These are phyloP conservation scores for Ceratobasidium sp. DNA, from an alignment of 1,284 basidiomycete genomes.

Conservation along the genomic window DNA sequence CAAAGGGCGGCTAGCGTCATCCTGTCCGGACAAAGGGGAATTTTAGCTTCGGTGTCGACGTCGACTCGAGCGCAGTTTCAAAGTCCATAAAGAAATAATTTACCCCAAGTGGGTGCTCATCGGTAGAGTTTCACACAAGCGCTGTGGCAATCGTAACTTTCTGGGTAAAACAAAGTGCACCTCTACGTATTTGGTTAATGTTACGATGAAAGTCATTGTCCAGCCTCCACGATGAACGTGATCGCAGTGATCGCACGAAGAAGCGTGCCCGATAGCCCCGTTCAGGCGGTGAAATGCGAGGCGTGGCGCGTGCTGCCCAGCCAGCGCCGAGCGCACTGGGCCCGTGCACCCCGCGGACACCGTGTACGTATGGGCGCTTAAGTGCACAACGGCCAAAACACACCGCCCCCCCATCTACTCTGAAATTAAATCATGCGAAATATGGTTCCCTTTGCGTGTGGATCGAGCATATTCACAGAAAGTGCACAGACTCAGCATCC, in stretches of 20 bases:
- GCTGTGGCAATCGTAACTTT: constrained; percentile 1
- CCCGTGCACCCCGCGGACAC: no score
- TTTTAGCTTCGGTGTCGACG: not conserved
- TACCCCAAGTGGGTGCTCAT: no score
- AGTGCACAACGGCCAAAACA: not conserved
- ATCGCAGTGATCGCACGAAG: constrained; percentile 1
- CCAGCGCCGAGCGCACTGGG: constrained; percentile 21
- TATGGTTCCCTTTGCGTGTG: not conserved
- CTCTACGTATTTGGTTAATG: not conserved
- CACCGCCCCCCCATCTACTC: not conserved
- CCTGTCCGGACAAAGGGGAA: not conserved
- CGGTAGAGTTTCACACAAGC: not conserved
- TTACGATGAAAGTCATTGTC: not conserved
- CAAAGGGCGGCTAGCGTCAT: not conserved
- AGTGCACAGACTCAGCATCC: not conserved
- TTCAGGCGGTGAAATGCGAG: constrained; percentile 12
- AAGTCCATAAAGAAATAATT: not conserved
- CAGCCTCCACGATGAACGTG: not conserved
- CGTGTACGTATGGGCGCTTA: not conserved
- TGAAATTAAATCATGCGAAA: not conserved
- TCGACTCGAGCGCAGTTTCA: constrained; percentile 6
- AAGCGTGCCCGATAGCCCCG: not conserved
- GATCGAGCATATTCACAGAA: not conserved
- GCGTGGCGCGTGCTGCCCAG: constrained; percentile 5
- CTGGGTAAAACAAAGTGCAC: not conserved